Conservation (phyloP, 139 green algal genomes). For the Pleodorina starrii region DNA sequence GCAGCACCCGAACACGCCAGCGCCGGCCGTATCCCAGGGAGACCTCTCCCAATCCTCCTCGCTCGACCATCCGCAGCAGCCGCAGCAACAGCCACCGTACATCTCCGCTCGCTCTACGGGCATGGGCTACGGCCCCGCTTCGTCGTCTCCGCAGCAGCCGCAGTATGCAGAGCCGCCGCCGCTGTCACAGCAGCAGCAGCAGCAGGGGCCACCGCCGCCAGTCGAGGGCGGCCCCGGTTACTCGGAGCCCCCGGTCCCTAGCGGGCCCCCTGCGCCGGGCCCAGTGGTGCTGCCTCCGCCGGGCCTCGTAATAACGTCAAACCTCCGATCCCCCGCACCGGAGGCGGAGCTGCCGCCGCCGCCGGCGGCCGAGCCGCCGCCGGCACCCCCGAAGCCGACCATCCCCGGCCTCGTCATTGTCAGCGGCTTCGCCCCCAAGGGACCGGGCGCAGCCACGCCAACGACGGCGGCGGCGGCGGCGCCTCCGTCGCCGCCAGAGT, state of each 20-base stretch:
- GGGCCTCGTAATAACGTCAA: conserved; percentile 9
- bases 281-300: conserved; percentile 3
- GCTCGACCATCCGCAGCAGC: not conserved
- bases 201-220: too few relatives aligned
- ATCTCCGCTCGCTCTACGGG: not conserved
- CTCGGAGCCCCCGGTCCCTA: not conserved
- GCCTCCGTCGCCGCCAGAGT: not conserved
- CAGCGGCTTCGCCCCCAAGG: conserved; percentile 25
- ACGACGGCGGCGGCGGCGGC: too few relatives aligned
- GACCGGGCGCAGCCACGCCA: not conserved
- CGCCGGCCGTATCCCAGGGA: not conserved
- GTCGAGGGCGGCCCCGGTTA: too few relatives aligned
- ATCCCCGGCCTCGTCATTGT: conserved; percentile 45
- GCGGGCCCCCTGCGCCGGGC: not conserved
- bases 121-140: not conserved
- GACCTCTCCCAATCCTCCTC: not conserved
- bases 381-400: conserved; percentile 14
- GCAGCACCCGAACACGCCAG: not conserved
- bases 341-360: not conserved
- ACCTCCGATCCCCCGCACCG: not conserved
- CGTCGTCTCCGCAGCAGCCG: not conserved
- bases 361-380: not conserved
- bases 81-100: not conserved
- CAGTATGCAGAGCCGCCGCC: too few relatives aligned
- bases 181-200: too few relatives aligned